Evolutionary conservation across 2,329 filamentous ascomycete genomes (phyloP).

Genomic region (Monosporascus cannonballus): DNA sequence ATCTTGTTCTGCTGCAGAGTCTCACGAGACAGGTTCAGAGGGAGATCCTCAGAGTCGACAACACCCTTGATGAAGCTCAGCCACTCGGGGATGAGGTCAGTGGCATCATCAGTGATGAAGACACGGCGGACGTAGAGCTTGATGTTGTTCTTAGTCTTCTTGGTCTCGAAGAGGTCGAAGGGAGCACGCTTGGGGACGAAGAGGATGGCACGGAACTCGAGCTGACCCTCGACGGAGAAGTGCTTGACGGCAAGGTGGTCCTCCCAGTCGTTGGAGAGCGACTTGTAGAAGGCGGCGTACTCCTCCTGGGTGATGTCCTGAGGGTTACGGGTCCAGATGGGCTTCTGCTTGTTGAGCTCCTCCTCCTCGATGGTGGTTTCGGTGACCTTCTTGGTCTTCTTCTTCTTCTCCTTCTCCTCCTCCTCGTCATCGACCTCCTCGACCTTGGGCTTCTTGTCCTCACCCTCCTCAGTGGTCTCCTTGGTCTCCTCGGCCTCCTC

Average conservation of each 20-base stretch:
- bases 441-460: slow-evolving; percentile 93
- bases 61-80: slow-evolving; percentile 99
- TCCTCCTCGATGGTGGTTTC: slow-evolving; percentile 98
- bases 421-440: slow-evolving; percentile 88
- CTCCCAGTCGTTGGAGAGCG: slow-evolving; percentile 99
- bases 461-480: slow-evolving; percentile 59
- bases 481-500: slow-evolving; percentile 77
- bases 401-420: slow-evolving; percentile 82
- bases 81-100: slow-evolving; percentile 99
- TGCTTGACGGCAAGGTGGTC: slow-evolving; percentile 99
- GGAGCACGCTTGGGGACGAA: slow-evolving; percentile 99
- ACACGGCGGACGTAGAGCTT: slow-evolving; percentile 99
- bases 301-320: slow-evolving; percentile 92
- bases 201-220: slow-evolving; percentile 99
- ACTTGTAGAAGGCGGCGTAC: slow-evolving; percentile 99
- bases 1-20: slow-evolving; percentile 99
- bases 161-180: slow-evolving; percentile 99
- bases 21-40: slow-evolving; percentile 99
- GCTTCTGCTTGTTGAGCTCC: slow-evolving; percentile 99
- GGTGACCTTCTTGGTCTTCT: slow-evolving; percentile 99
- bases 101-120: slow-evolving; percentile 99
- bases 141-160: slow-evolving; percentile 99
- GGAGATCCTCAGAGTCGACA: slow-evolving; percentile 98
- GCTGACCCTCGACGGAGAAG: slow-evolving; percentile 99
- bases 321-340: slow-evolving; percentile 99